Evolutionary conservation across 257 asterid genomes (phyloP), one percentile per base, ranked within the genome.

Genomic region (Capsicum pubescens): DNA sequence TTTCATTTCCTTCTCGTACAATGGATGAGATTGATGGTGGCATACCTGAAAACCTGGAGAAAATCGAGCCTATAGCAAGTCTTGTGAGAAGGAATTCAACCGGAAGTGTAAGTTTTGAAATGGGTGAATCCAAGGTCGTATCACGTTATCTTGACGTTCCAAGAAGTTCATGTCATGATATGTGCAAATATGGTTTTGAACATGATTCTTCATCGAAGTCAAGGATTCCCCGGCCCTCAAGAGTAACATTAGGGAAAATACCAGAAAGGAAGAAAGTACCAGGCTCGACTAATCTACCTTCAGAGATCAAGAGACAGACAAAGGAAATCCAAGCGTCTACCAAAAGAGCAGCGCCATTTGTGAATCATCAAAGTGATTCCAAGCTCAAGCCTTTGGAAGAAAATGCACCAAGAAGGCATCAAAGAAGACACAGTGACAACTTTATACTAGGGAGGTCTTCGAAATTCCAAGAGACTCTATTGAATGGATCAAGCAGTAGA

Each of bases 121-220:
- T 57, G 42, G 81, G 16, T 14, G 71, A 81, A 58, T 86, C 55
- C 74, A 85, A 14, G 72, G 87, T 88, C 12, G 44, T 81, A 58
- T 91, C 93, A 35, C 87, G 86, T 55, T 85, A 89, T 64, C 91
- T 89, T 70, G 80, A 86, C 32, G 21, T 72, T 35, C 85, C 80
- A 82, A 50, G 64, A 21, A 44, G 80, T 19, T 82, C 85, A 0
- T 82, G 85, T 13, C 85, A 82, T 59, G 85, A 82, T 67, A 35
- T 12, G 16, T 82, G 85, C 58, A 82, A 82, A 46, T 7, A 15
- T 61, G 77, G 84, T 60, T 44, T 42, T 46, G 72, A 61, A 8
- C 59, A 42, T 59, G 84, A 81, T 77, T 32, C 82, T 77, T 64
- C 82, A 42, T 9, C 19, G 14, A 66, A 46, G 70, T 48, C 76